These are phyloP conservation scores for Boeremia lycopersici DNA, from an alignment of 2,329 filamentous ascomycete genomes.

Conservation along the genomic window DNA sequence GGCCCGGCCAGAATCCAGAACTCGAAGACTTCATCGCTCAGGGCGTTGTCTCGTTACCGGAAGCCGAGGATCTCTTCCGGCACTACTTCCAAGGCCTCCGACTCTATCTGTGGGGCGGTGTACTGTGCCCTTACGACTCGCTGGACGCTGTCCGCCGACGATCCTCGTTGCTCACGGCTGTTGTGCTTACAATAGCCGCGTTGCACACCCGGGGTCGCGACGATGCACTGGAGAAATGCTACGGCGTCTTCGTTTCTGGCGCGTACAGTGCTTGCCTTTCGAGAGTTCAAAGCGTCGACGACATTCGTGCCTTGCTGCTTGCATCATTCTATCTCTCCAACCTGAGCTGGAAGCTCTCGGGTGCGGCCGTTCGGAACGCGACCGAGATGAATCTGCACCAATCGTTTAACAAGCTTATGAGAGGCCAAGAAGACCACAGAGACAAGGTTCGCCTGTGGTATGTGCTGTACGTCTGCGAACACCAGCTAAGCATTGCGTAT, in stretches of 20 bases:
- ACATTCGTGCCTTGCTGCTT: slow-evolving; percentile 48
- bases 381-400: slow-evolving; percentile 51
- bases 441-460: slow-evolving; percentile 50
- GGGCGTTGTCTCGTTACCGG: slow-evolving; percentile 31
- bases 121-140: slow-evolving; percentile 38
- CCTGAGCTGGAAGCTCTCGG: slow-evolving; percentile 50
- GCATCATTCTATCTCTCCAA: slow-evolving; percentile 51
- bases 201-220: slow-evolving; percentile 37
- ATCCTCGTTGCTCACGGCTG: slow-evolving; percentile 41
- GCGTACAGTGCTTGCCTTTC: slow-evolving; percentile 44
- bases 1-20: slow-evolving; percentile 31
- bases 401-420: slow-evolving; percentile 44
- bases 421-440: slow-evolving; percentile 42
- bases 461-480: slow-evolving; percentile 48
- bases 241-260: slow-evolving; percentile 41
- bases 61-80: slow-evolving; percentile 40
- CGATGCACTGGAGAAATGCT: slow-evolving; percentile 40
- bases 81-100: slow-evolving; percentile 40
- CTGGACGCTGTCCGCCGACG: slow-evolving; percentile 37
- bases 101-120: slow-evolving; percentile 42
- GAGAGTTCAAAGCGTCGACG: slow-evolving; percentile 45
- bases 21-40: slow-evolving; percentile 43
- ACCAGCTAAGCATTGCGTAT: slow-evolving; percentile 50
- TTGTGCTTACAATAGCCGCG: slow-evolving; percentile 39
- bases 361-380: slow-evolving; percentile 47